Evolutionary conservation across 2,329 filamentous ascomycete species (phyloP).

Genomic region (Ilyonectria destructans): DNA sequence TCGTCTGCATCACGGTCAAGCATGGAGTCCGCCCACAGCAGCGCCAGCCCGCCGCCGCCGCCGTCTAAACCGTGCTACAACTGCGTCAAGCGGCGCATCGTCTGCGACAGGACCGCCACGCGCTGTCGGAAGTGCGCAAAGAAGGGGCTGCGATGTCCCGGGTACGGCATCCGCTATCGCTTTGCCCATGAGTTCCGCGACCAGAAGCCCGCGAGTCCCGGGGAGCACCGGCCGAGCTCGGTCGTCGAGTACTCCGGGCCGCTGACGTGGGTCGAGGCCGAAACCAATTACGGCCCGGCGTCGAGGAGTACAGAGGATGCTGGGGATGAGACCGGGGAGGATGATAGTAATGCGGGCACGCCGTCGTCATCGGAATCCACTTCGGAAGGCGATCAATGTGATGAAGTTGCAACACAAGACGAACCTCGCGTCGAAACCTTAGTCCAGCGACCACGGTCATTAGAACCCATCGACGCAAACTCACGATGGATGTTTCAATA

Average conservation of each 20-base stretch:
- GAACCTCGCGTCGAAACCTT: neutral
- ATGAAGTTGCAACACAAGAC: neutral
- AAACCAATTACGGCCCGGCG: neutral
- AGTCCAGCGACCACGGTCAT: neutral
- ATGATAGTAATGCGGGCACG: conserved; percentile 18
- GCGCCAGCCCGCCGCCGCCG: neutral
- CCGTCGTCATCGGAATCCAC: conserved; percentile 27
- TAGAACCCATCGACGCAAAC: conserved; percentile 27
- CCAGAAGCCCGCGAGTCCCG: conserved; percentile 15
- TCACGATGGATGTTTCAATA: conserved; percentile 35
- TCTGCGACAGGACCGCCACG: conserved; percentile 32
- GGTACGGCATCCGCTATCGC: conserved; percentile 34
- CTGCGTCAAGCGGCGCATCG: conserved; percentile 34
- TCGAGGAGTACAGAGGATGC: neutral
- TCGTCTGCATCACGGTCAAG: neutral
- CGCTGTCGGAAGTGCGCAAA: conserved; percentile 31
- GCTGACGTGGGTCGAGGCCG: conserved; percentile 21
- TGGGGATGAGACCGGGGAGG: conserved; percentile 4
- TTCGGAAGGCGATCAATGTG: conserved; percentile 14
- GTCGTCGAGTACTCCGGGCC: conserved; percentile 21
- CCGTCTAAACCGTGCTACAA: conserved; percentile 34
- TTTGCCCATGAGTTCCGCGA: conserved; percentile 30
- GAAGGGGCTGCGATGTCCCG: conserved; percentile 30
- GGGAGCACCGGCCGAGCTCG: neutral
- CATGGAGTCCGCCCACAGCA: conserved; percentile 1